Percentiles rank a stretch among this genome's conserved stretches.
Conservation (phyloP, 805 yeast species). For the Teunomyces aglyptinius region DNA sequence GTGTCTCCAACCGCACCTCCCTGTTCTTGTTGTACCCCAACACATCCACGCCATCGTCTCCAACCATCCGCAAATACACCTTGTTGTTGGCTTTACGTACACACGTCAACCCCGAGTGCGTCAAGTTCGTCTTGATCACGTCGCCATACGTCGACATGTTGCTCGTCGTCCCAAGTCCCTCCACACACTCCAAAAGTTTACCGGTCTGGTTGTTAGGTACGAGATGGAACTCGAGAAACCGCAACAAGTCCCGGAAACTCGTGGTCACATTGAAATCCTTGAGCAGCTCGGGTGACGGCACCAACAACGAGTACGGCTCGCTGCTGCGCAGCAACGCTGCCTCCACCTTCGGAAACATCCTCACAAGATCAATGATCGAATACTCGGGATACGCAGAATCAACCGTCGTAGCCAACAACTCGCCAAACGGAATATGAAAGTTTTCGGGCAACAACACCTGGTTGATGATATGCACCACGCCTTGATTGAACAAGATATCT, state of each 20-base stretch:
- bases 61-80: slow-evolving; percentile 35
- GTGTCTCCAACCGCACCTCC: slow-evolving; percentile 56
- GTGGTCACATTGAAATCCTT: slow-evolving; percentile 48
- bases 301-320: slow-evolving; percentile 55
- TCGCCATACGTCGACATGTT: slow-evolving; percentile 12
- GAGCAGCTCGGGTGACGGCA: slow-evolving; percentile 66
- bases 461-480: slow-evolving; percentile 74
- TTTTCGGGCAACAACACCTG: slow-evolving; percentile 55
- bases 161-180: slow-evolving; percentile 9
- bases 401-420: slow-evolving; percentile 56
- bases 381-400: slow-evolving; percentile 26
- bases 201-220: slow-evolving; percentile 56
- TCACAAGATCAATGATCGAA: slow-evolving; percentile 47
- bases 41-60: neutral
- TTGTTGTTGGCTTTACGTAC: slow-evolving; percentile 26
- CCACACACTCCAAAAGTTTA: slow-evolving; percentile 48
- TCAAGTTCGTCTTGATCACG: slow-evolving; percentile 45
- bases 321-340: slow-evolving; percentile 35
- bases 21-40: slow-evolving; percentile 46
- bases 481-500: slow-evolving; percentile 77
- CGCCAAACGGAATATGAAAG: slow-evolving; percentile 50
- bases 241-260: slow-evolving; percentile 42
- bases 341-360: slow-evolving; percentile 39
- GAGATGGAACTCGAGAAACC: slow-evolving; percentile 66
- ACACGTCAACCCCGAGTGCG: slow-evolving; percentile 39